A percentile compares a stretch with the other conserved stretches of the same genome.
Evolutionary conservation across 108 stramenopile genomes (phyloP).

Genomic region (Nannochloropsis salina): DNA sequence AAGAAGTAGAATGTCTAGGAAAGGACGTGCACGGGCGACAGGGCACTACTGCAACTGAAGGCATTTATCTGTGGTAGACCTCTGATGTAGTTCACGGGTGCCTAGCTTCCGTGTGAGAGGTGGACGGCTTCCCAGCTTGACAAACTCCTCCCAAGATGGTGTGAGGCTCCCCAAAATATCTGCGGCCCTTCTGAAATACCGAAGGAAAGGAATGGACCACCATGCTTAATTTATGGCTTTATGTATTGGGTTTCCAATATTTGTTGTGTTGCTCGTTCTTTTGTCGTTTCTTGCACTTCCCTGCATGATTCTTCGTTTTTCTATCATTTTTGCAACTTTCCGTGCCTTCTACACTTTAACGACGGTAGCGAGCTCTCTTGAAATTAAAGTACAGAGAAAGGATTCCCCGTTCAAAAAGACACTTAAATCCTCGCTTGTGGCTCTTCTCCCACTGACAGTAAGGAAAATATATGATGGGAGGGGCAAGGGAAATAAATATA

Average conservation of each 20-base stretch:
- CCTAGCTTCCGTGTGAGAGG: too few species aligned
- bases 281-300: background rate
- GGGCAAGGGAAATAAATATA: background rate
- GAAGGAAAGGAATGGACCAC: too few species aligned
- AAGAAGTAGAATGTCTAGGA: too few species aligned
- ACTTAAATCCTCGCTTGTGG: slow-evolving; percentile 82
- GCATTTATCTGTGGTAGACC: too few species aligned
- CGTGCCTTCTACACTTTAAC: slow-evolving; percentile 52
- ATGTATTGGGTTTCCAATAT: background rate
- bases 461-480: background rate
- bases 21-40: too few species aligned
- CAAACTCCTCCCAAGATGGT: too few species aligned
- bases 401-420: slow-evolving; percentile 93
- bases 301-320: background rate
- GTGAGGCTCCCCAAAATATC: too few species aligned
- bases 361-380: slow-evolving; percentile 85
- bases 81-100: too few species aligned
- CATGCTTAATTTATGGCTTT: too few species aligned
- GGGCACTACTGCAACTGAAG: too few species aligned
- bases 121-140: too few species aligned
- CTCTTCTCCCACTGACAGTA: slow-evolving; percentile 89
- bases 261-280: background rate
- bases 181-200: too few species aligned
- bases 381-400: slow-evolving; percentile 93
- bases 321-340: background rate